Evolutionary conservation across 352 stramenopile genomes (phyloP).

Genomic region (Aphanomyces stellatus): DNA sequence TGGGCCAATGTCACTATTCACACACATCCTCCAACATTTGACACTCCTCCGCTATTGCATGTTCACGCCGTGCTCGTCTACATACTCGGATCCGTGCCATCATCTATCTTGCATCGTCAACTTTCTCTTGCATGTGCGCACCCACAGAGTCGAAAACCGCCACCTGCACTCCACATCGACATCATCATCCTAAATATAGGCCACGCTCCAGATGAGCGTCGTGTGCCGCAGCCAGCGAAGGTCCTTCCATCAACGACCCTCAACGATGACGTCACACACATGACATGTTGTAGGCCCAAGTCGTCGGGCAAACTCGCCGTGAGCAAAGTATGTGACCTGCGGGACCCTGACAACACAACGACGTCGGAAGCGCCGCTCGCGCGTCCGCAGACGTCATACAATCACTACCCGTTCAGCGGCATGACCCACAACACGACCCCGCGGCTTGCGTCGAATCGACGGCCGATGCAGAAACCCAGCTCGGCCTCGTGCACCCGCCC

Average conservation of each 20-base stretch:
- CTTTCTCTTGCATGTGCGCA: not conserved
- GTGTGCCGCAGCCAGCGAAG: not conserved
- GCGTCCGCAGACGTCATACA: not conserved
- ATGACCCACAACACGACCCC: no score
- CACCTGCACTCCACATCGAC: no score
- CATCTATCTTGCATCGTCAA: no score
- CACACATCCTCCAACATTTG: no score
- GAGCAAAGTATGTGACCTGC: constrained; percentile 5
- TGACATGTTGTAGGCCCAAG: not conserved
- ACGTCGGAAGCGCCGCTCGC: not conserved
- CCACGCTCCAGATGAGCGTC: not conserved
- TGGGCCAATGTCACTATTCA: no score
- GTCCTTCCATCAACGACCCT: not conserved
- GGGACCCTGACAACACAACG: not conserved
- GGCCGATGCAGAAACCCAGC: not conserved
- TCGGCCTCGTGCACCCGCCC: not conserved
- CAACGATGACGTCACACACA: not conserved
- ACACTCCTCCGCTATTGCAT: no score
- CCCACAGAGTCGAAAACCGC: no score
- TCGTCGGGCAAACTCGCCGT: not conserved
- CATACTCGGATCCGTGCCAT: no score
- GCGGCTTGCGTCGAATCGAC: not conserved
- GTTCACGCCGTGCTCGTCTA: no score
- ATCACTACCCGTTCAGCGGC: constrained; percentile 1
- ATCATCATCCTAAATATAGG: no score